Conservation (phyloP, 2,329 filamentous ascomycete genomes). For the Apiospora hydei region DNA sequence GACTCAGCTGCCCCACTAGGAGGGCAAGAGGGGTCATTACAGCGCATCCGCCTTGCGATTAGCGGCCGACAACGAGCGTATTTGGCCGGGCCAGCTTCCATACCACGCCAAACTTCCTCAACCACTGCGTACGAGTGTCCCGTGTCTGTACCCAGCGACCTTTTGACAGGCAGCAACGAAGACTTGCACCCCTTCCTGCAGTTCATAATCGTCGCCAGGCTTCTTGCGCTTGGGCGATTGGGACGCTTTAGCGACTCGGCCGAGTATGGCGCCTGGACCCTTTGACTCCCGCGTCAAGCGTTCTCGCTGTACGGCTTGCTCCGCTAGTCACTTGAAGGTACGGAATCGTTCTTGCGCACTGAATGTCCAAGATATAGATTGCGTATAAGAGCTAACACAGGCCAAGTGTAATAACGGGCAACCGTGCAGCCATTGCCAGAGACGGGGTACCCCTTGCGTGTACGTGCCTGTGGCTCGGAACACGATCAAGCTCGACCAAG, state of each 20-base stretch:
- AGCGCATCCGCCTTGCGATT: background rate
- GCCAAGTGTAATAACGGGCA: constrained; percentile 1
- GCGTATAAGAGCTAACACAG: background rate
- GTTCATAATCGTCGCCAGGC: background rate
- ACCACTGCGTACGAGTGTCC: background rate
- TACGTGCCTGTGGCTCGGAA: background rate
- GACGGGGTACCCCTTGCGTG: constrained; percentile 23
- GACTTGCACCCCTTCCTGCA: background rate
- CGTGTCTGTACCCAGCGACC: background rate
- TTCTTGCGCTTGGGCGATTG: background rate
- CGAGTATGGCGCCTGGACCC: constrained; percentile 25
- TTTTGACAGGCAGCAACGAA: background rate
- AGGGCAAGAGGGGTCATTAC: background rate
- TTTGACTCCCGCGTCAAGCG: constrained; percentile 26
- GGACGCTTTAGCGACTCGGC: background rate
- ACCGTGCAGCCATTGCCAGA: constrained; percentile 25
- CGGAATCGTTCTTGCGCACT: background rate
- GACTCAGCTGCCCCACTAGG: background rate
- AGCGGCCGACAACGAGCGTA: too few species aligned
- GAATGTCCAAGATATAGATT: background rate
- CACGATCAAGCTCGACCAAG: constrained; percentile 23
- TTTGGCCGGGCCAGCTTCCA: background rate
- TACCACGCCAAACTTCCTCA: background rate
- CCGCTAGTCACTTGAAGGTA: constrained; percentile 27
- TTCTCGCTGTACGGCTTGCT: constrained; percentile 25